Conservation (phyloP, 78 protist species). For the Salpingoeca rosetta region DNA sequence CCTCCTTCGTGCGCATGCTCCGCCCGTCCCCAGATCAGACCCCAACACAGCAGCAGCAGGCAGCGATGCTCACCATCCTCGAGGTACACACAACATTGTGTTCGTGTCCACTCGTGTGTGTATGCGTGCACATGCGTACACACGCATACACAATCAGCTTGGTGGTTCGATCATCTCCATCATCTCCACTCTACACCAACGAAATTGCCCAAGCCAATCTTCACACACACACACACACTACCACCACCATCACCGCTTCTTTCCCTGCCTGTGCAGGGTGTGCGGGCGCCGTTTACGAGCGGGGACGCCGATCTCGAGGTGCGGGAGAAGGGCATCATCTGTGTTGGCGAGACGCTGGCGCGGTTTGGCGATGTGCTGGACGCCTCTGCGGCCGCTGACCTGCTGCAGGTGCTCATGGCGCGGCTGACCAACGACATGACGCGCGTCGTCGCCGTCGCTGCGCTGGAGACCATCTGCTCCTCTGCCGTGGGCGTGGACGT, state of each 20-base stretch:
- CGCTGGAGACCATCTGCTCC: constrained; percentile 5
- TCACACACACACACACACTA: too few relatives aligned
- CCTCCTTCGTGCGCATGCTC: not conserved
- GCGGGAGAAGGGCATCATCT: constrained; percentile 72
- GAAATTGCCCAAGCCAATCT: too few relatives aligned
- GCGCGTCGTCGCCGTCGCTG: constrained; percentile 55
- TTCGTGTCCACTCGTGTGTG: too few relatives aligned
- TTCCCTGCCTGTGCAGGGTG: not conserved
- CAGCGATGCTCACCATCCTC: too few relatives aligned
- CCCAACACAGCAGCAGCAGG: too few relatives aligned
- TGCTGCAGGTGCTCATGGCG: constrained; percentile 43
- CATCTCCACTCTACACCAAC: too few relatives aligned
- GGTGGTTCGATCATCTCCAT: too few relatives aligned
- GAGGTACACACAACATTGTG: not conserved
- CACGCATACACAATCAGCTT: not conserved
- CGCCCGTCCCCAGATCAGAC: not conserved
- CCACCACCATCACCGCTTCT: not conserved
- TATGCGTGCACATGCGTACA: not conserved
- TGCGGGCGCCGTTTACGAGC: not conserved
- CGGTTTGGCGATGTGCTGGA: constrained; percentile 47
- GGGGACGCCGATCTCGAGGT: constrained; percentile 89
- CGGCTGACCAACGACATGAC: constrained; percentile 80
- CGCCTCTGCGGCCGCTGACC: not conserved
- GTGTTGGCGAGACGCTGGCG: constrained; percentile 54
- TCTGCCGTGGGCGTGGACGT: not conserved